phyloP scores from a whole-genome alignment of 2,329 filamentous ascomycete species.

The Ilyonectria destructans region DNA sequence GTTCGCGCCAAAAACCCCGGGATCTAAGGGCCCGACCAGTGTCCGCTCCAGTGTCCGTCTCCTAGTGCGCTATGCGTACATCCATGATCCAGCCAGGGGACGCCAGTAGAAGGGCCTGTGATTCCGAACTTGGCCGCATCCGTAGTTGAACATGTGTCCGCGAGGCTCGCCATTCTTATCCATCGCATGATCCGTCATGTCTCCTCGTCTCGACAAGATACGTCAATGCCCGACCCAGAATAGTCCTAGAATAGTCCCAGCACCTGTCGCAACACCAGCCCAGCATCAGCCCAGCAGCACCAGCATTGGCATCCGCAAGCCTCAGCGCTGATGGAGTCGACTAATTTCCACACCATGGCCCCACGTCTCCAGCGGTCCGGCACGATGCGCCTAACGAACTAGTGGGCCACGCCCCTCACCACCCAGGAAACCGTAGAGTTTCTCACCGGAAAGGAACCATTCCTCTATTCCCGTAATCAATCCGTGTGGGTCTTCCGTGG shows the following conservation, averaged over 20 bases:
- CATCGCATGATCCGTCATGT: background rate
- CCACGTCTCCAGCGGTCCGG: slow-evolving; percentile 33
- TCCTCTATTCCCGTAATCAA: background rate
- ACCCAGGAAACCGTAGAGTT: background rate
- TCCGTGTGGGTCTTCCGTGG: background rate
- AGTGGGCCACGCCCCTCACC: slow-evolving; percentile 11
- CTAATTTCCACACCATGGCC: slow-evolving; percentile 24
- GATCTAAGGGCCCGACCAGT: background rate
- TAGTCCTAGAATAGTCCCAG: background rate
- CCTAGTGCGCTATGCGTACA: background rate
- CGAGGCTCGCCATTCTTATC: background rate
- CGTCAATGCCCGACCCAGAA: background rate
- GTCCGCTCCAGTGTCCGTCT: slow-evolving; percentile 5
- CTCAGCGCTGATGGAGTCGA: slow-evolving; percentile 14
- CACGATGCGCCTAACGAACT: slow-evolving; percentile 27
- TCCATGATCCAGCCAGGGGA: background rate
- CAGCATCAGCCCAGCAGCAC: background rate
- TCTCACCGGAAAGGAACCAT: slow-evolving; percentile 17
- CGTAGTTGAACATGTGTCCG: background rate
- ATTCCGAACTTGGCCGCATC: background rate
- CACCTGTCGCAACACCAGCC: background rate
- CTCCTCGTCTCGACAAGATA: slow-evolving; percentile 3
- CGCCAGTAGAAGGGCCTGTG: background rate
- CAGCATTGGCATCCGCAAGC: background rate
- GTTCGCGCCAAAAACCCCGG: slow-evolving; percentile 24